Percentiles rank a stretch among this genome's conserved stretches.
phyloP scores from a whole-genome alignment of 805 yeast species.

The Phaffomyces opuntiae region DNA sequence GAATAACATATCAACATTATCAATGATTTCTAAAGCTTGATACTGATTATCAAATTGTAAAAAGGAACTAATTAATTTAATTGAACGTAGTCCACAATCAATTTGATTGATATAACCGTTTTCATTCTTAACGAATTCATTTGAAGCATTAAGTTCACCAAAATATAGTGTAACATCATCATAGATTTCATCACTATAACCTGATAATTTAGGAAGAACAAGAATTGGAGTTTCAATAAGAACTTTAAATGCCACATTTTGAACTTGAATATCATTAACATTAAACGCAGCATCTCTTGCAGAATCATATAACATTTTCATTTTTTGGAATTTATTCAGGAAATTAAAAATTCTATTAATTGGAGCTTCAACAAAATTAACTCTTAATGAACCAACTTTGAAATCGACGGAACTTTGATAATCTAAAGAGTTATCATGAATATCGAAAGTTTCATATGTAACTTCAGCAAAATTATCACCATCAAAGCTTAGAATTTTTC shows the following conservation, averaged over 20 bases:
- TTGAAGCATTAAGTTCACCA: slow-evolving; percentile 75
- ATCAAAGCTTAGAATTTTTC: slow-evolving; percentile 70
- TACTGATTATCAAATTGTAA: slow-evolving; percentile 33
- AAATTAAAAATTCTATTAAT: slow-evolving; percentile 59
- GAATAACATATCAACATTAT: slow-evolving; percentile 55
- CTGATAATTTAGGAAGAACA: slow-evolving; percentile 59
- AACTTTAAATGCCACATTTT: slow-evolving; percentile 63
- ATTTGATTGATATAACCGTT: slow-evolving; percentile 44
- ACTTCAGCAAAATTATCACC: slow-evolving; percentile 79
- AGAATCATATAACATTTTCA: slow-evolving; percentile 84
- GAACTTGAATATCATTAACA: slow-evolving; percentile 60
- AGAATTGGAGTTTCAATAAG: slow-evolving; percentile 75
- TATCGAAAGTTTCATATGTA: slow-evolving; percentile 74
- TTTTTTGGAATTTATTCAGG: slow-evolving; percentile 65
- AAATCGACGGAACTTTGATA: slow-evolving; percentile 54
- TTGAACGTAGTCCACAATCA: slow-evolving; percentile 63
- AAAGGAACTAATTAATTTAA: slow-evolving; percentile 59
- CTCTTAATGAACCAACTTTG: slow-evolving; percentile 65
- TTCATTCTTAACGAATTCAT: slow-evolving; percentile 39
- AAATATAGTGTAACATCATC: slow-evolving; percentile 66
- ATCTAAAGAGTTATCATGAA: slow-evolving; percentile 35
- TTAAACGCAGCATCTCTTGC: slow-evolving; percentile 86
- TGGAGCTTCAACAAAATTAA: slow-evolving; percentile 80
- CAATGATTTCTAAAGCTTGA: slow-evolving; percentile 50
- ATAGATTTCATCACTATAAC: slow-evolving; percentile 33